Evolutionary conservation across 1,284 basidiomycete species (phyloP), one percentile per base, ranked within the genome.

Genomic region (Mycena sp.): DNA sequence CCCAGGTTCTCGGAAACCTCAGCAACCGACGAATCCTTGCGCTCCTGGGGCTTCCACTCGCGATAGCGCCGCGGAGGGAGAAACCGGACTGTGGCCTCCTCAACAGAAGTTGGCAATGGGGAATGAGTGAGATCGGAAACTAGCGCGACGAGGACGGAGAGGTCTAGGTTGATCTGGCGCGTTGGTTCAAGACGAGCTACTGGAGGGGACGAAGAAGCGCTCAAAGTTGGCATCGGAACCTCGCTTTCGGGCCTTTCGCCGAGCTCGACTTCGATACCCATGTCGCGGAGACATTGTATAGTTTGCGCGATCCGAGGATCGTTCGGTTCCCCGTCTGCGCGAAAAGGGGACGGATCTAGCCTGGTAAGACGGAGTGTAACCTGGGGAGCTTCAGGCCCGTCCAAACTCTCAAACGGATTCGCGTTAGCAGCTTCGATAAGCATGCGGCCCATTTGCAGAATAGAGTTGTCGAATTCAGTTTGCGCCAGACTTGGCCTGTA

Each of bases 111-210:
- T 0, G 93, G 93, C 0, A 94, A 77, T 0, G 85, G 80, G 1
- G 91, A 81, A 73, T 95, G 93, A 0, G 92, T 88, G 41, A 94
- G 85, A 69, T 95, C 93, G 4, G 92, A 93, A 23, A 92, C 85
- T 26, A 96, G 83, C 0, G 93, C 93, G 63, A 95, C 90, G 49
- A 95, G 84, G 0, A 90, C 82, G 0, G 93, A 94, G 12, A 95
- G 83, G 74, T 95, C 94, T 40, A 95, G 81, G 69, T 94, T 94
- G 74, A 95, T 81, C 49, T 81, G 79, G 6, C 73, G 68, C 0
- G 88, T 89, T 0, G 92, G 89, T 32, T 53, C 23, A 17, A 64
- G 58, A 4, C 29, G 43, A 17, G 49, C 23, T 19, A 48, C 30
- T 23, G 73, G 61, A 17, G 62, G 29, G 48, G 67, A 58, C 19